Evolutionary conservation across 1,139 yeast species (phyloP).

Genomic region (Candida sp.): DNA sequence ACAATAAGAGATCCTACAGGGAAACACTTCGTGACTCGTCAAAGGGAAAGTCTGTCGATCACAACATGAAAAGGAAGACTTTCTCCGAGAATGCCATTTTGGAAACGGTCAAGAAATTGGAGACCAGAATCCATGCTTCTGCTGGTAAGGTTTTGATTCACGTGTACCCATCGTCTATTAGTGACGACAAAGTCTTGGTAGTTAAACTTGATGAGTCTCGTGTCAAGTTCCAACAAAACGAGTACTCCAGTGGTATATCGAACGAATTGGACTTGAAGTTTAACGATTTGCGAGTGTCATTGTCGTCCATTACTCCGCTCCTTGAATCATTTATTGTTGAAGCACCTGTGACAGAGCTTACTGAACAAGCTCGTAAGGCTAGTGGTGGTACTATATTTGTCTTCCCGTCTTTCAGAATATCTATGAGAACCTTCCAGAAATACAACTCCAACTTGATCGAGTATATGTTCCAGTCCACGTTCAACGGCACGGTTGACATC

Average conservation of each 20-base stretch:
- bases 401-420: constrained; percentile 75
- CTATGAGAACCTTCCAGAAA: constrained; percentile 77
- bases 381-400: constrained; percentile 81
- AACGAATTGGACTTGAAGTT: constrained; percentile 57
- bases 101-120: constrained; percentile 45
- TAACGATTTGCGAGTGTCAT: constrained; percentile 65
- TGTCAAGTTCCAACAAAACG: constrained; percentile 66
- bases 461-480: constrained; percentile 68
- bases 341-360: constrained; percentile 58
- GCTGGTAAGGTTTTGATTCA: constrained; percentile 62
- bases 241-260: constrained; percentile 49
- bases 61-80: constrained; percentile 10
- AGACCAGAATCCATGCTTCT: constrained; percentile 65
- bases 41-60: constrained; percentile 10
- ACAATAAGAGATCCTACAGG: constrained; percentile 70
- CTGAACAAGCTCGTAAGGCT: constrained; percentile 59
- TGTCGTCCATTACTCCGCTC: constrained; percentile 54
- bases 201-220: constrained; percentile 60
- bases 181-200: constrained; percentile 75
- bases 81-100: constrained; percentile 32
- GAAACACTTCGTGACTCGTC: constrained; percentile 69
- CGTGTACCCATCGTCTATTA: constrained; percentile 77
- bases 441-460: constrained; percentile 56
- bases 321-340: constrained; percentile 49
- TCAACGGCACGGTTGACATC: constrained; percentile 90